Conservation (phyloP, 176 grass and related monocot species). For the Rhynchospora breviuscula region DNA sequence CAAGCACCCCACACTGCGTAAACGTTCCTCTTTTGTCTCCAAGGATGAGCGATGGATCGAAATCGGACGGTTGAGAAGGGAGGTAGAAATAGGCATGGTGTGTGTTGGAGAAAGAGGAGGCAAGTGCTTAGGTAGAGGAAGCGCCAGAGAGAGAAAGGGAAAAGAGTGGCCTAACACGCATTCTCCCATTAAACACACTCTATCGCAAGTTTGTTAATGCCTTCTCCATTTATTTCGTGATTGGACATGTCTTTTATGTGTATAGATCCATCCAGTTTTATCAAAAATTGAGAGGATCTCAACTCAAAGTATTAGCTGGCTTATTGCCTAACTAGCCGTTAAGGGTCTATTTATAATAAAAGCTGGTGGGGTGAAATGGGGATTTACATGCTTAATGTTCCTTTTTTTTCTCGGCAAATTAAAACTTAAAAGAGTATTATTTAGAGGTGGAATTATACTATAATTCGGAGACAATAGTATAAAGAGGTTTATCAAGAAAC, state of each 20-base stretch:
- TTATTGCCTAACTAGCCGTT: slow-evolving; percentile 32
- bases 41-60: not conserved
- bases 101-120: slow-evolving; percentile 40
- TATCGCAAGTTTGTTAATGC: not conserved
- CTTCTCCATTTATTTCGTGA: not conserved
- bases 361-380: not conserved
- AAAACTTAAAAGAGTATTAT: not conserved
- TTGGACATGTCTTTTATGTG: not conserved
- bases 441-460: not conserved
- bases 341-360: slow-evolving; percentile 17
- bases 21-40: not conserved
- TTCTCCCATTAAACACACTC: slow-evolving; percentile 1
- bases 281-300: not conserved
- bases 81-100: slow-evolving; percentile 15
- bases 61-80: not conserved
- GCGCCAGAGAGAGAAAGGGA: slow-evolving; percentile 18
- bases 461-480: not conserved
- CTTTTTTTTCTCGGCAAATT: not conserved
- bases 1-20: not conserved
- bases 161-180: slow-evolving; percentile 27
- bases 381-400: not conserved
- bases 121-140: slow-evolving; percentile 25
- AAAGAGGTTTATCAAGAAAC: not conserved
- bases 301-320: not conserved
- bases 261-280: not conserved